Percentiles rank a stretch among this genome's conserved stretches.
Evolutionary conservation across 805 yeast species (phyloP).

Genomic region (Yarrowia phangngaensis): DNA sequence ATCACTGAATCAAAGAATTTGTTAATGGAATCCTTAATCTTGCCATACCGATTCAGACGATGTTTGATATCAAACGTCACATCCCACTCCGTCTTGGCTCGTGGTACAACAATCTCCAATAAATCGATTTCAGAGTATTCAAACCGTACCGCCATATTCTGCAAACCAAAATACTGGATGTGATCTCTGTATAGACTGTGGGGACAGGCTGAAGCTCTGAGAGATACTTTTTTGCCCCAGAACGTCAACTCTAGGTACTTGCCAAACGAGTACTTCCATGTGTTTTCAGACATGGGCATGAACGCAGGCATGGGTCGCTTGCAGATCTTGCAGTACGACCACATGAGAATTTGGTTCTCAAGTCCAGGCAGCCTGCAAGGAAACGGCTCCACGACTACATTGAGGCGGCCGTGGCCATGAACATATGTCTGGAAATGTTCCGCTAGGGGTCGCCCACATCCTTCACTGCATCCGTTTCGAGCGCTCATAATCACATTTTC

Average conservation of each 20-base stretch:
- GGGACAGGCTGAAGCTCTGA: constrained; percentile 63
- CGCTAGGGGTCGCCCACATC: constrained; percentile 64
- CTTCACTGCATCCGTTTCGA: constrained; percentile 61
- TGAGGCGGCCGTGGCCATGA: constrained; percentile 81
- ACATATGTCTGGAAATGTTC: constrained; percentile 85
- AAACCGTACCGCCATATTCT: constrained; percentile 71
- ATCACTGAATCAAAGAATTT: constrained; percentile 69
- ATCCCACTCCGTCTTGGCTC: constrained; percentile 63
- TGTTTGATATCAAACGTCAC: constrained; percentile 64
- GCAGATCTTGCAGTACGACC: constrained; percentile 89
- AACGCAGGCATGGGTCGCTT: constrained; percentile 64
- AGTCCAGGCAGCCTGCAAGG: constrained; percentile 56
- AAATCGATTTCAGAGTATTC: constrained; percentile 72
- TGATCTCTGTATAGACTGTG: constrained; percentile 83
- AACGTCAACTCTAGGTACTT: constrained; percentile 84
- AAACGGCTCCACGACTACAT: constrained; percentile 63
- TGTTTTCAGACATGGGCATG: constrained; percentile 73
- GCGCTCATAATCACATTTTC: constrained; percentile 75
- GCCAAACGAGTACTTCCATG: constrained; percentile 91
- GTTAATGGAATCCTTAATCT: constrained; percentile 51
- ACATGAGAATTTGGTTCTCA: constrained; percentile 70
- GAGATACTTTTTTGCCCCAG: constrained; percentile 58
- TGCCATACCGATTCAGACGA: constrained; percentile 58
- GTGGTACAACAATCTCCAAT: constrained; percentile 77
- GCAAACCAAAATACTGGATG: constrained; percentile 76